phyloP scores from a whole-genome alignment of 192 early-diverging fungal genomes.

The Jimgerdemannia flammicorona region DNA sequence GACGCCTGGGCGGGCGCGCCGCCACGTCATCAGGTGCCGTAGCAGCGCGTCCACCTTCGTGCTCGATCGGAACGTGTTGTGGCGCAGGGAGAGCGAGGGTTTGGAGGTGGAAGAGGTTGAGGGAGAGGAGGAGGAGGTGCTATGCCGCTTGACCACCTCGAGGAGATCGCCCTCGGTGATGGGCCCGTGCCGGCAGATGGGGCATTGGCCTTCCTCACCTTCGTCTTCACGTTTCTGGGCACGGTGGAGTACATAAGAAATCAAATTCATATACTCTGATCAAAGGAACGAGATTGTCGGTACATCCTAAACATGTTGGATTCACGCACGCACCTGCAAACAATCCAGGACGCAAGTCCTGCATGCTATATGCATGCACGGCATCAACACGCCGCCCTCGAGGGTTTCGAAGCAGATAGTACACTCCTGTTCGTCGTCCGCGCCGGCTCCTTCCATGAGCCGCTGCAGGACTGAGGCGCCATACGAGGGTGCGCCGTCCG shows the following conservation, averaged over 20 bases:
- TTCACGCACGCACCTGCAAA: slow-evolving; percentile 32
- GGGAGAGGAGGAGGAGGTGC: background rate
- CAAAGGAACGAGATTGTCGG: no score
- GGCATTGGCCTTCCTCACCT: slow-evolving; percentile 49
- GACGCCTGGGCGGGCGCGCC: slow-evolving; percentile 9
- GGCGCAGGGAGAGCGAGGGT: slow-evolving; percentile 7
- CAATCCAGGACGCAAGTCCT: slow-evolving; percentile 47
- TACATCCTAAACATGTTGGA: background rate
- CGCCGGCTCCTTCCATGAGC: slow-evolving; percentile 22
- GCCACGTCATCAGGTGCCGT: slow-evolving; percentile 25
- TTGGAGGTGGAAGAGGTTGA: background rate
- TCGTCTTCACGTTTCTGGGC: slow-evolving; percentile 36
- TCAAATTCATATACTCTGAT: background rate
- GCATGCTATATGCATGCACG: slow-evolving; percentile 56
- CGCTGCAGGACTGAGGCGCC: slow-evolving; percentile 37
- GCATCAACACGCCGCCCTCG: slow-evolving; percentile 43
- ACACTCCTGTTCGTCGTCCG: slow-evolving; percentile 35
- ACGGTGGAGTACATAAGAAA: background rate
- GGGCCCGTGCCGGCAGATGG: slow-evolving; percentile 46
- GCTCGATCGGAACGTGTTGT: slow-evolving; percentile 21
- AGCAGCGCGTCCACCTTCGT: slow-evolving; percentile 50
- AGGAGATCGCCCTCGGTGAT: slow-evolving; percentile 40
- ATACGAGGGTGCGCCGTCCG: slow-evolving; percentile 18
- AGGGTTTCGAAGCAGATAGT: slow-evolving; percentile 52
- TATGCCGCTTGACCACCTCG: slow-evolving; percentile 22